Evolutionary conservation across 1,284 basidiomycete genomes (phyloP).

Genomic region (Papiliotrema flavescens): DNA sequence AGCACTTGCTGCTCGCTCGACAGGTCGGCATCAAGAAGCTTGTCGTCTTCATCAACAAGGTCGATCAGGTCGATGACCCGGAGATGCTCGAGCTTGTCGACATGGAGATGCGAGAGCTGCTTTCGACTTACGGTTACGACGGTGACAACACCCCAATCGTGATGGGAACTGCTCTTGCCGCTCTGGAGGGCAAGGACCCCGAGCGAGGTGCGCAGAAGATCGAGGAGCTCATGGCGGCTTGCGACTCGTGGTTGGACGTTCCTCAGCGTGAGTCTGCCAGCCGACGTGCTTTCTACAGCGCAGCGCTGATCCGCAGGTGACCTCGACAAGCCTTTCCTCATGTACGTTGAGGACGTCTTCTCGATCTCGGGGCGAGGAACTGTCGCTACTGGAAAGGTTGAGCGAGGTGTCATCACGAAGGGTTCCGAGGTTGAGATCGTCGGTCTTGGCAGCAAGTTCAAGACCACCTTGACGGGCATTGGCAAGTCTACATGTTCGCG

Average conservation of each 20-base stretch:
- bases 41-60: conserved; percentile 95
- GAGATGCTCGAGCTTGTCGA: conserved; percentile 99
- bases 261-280: conserved; percentile 66
- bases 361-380: conserved; percentile 98
- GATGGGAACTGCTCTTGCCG: conserved; percentile 94
- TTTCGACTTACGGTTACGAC: conserved; percentile 88
- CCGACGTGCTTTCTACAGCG: neutral
- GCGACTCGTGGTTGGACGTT: conserved; percentile 93
- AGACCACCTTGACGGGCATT: conserved; percentile 94
- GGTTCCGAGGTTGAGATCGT: conserved; percentile 93
- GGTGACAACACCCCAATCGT: conserved; percentile 96
- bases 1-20: conserved; percentile 94
- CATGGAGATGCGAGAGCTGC: conserved; percentile 99
- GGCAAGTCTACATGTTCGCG: conserved; percentile 54
- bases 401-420: conserved; percentile 90
- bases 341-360: conserved; percentile 96
- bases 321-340: conserved; percentile 95
- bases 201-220: conserved; percentile 82
- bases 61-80: conserved; percentile 91
- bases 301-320: conserved; percentile 59
- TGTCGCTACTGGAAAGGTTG: conserved; percentile 94
- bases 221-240: conserved; percentile 76
- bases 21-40: conserved; percentile 99
- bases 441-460: conserved; percentile 77
- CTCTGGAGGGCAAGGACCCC: conserved; percentile 76